Conservation (phyloP, 2,329 filamentous ascomycete genomes). For the Hansfordia pulvinata region DNA sequence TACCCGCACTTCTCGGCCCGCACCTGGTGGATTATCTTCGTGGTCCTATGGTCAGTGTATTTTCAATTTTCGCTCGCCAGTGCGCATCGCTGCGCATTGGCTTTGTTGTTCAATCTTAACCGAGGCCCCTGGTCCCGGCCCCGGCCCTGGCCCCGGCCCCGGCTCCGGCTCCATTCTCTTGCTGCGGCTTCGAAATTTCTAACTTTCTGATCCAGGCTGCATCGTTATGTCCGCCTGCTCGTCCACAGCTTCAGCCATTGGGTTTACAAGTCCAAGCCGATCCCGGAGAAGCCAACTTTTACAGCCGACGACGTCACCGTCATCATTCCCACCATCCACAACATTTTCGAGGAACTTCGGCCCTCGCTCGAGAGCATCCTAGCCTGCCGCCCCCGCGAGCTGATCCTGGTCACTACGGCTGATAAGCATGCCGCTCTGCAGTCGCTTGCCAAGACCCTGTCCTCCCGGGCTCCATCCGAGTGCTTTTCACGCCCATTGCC, state of each 20-base stretch:
- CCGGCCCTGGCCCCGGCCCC: too few relatives aligned
- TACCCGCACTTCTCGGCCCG: too few relatives aligned
- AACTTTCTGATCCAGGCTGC: conserved; percentile 49
- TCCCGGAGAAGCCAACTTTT: conserved; percentile 68
- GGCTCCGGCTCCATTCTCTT: too few relatives aligned
- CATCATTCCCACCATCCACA: conserved; percentile 85
- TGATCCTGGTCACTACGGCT: conserved; percentile 80
- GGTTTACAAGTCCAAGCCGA: conserved; percentile 73
- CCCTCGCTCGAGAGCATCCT: conserved; percentile 70
- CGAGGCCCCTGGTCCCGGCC: too few relatives aligned
- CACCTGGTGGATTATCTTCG: too few relatives aligned
- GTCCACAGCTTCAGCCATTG: conserved; percentile 80
- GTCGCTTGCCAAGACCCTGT: conserved; percentile 48
- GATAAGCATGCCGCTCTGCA: conserved; percentile 60
- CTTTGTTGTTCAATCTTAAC: too few relatives aligned
- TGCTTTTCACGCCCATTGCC: conserved; percentile 68
- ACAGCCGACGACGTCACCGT: conserved; percentile 80
- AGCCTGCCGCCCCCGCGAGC: conserved; percentile 51
- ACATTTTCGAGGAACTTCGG: conserved; percentile 69
- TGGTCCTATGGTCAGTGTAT: too few relatives aligned
- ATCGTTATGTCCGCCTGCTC: conserved; percentile 76
- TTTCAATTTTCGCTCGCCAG: too few relatives aligned
- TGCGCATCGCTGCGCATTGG: too few relatives aligned
- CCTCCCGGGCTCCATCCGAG: conserved; percentile 45
- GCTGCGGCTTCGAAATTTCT: too few relatives aligned